Evolutionary conservation across 805 yeast genomes (phyloP).

Genomic region (Myxozyma udenii): DNA sequence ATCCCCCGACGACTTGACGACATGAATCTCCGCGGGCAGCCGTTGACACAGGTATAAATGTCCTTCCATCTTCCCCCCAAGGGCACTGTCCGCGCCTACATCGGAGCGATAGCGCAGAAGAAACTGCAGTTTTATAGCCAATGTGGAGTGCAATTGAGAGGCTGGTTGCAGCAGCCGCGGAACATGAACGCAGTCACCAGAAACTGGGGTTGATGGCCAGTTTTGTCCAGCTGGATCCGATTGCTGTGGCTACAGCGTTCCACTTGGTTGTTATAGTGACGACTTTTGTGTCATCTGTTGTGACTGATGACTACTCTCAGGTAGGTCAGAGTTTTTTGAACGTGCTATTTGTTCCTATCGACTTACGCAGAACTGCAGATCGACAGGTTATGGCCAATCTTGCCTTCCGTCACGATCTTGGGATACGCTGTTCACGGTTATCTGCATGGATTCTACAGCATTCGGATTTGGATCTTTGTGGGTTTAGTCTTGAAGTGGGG

Average conservation of each 20-base stretch:
- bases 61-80: too few species aligned
- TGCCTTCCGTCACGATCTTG: conserved; percentile 20
- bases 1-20: too few species aligned
- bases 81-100: too few species aligned
- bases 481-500: conserved; percentile 15
- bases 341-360: too few species aligned
- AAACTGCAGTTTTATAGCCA: background rate
- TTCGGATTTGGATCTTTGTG: conserved; percentile 7
- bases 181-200: conserved; percentile 4
- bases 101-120: background rate
- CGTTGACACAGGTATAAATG: too few species aligned
- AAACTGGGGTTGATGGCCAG: conserved; percentile 1
- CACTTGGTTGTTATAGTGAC: conserved; percentile 11
- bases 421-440: conserved; percentile 10
- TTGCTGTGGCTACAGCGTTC: conserved; percentile 14
- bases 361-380: conserved; percentile 4
- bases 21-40: too few species aligned
- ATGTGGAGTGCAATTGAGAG: conserved; percentile 3
- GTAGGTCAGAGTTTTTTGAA: conserved; percentile 3
- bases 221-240: conserved; percentile 10
- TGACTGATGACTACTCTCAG: conserved; percentile 23
- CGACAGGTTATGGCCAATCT: conserved; percentile 23
- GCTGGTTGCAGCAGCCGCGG: conserved; percentile 3
- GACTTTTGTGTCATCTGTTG: conserved; percentile 9
- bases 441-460: conserved; percentile 1